Evolutionary conservation across 345 rosid genomes (phyloP).

Genomic region (Eucalyptus curtisii): DNA sequence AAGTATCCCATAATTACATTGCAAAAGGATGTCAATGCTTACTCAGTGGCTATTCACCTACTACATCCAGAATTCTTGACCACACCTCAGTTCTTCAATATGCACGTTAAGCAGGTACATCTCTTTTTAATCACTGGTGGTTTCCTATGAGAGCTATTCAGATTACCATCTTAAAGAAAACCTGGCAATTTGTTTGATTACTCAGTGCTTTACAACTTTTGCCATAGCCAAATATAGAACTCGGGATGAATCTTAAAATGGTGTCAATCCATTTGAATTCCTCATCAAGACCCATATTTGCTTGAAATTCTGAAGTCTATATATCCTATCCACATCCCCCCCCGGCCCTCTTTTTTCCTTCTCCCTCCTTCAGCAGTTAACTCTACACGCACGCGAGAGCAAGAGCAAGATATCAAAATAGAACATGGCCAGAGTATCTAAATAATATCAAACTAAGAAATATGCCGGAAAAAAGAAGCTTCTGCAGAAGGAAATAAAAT

Average conservation of each 20-base stretch:
- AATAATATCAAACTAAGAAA: not conserved
- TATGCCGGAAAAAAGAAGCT: not conserved
- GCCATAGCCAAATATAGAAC: not conserved
- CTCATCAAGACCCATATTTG: not conserved
- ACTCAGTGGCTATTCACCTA: not conserved
- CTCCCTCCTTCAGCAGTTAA: not conserved
- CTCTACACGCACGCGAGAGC: not conserved
- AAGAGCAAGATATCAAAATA: not conserved
- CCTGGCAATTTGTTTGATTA: not conserved
- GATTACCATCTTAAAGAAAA: not conserved
- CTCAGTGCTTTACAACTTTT: not conserved
- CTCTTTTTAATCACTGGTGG: not conserved
- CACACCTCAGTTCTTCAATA: not conserved
- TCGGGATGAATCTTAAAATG: not conserved
- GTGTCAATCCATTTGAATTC: not conserved
- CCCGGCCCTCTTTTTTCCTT: not conserved
- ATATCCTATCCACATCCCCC: not conserved
- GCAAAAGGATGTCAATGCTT: not conserved
- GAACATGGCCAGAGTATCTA: not conserved
- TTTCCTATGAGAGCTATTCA: not conserved
- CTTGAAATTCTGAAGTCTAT: not conserved
- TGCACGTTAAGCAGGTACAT: not conserved
- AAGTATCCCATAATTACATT: not conserved
- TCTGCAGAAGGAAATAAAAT: not conserved
- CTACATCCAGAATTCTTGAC: not conserved